phyloP scores from a whole-genome alignment of 108 stramenopile species.

The Cyclostephanos invisitatus region DNA sequence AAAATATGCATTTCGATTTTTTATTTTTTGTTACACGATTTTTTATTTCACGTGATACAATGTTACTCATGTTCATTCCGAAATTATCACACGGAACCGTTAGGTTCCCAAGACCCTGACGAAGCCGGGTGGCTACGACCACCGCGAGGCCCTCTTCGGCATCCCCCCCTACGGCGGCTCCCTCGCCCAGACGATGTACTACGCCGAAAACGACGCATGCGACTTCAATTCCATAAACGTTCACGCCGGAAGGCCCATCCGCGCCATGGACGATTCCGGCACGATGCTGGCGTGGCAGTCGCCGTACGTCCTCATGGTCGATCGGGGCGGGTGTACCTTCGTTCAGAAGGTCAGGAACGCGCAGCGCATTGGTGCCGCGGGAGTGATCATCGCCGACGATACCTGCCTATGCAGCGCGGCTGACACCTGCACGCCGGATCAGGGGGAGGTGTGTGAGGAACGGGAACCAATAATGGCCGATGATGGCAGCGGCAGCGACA shows the following conservation, averaged over 20 bases:
- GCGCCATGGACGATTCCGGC: conserved; percentile 39
- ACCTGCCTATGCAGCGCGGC: conserved; percentile 76
- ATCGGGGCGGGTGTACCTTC: conserved; percentile 85
- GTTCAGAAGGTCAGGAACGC: conserved; percentile 87
- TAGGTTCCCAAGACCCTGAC: conserved; percentile 69
- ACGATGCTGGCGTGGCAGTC: conserved; percentile 52
- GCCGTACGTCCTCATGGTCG: conserved; percentile 87
- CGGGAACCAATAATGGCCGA: conserved; percentile 97
- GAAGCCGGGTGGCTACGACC: conserved; percentile 80
- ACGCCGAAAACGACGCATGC: conserved; percentile 76
- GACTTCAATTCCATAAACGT: conserved; percentile 62
- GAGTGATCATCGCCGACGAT: conserved; percentile 91
- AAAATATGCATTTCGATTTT: no score
- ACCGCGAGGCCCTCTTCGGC: conserved; percentile 95
- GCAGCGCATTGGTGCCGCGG: conserved; percentile 90
- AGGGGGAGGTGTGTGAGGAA: conserved; percentile 57
- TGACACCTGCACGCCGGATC: conserved; percentile 39
- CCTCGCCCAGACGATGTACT: conserved; percentile 80
- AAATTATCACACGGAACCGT: neutral
- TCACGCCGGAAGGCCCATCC: conserved; percentile 43
- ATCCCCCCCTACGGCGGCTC: conserved; percentile 91
- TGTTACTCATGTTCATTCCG: no score
- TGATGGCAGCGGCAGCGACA: conserved; percentile 91
- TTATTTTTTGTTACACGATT: no score
- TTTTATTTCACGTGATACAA: no score